Evolutionary conservation across 176 grass and related monocot genomes (phyloP).

Genomic region (Elymus sibiricus): DNA sequence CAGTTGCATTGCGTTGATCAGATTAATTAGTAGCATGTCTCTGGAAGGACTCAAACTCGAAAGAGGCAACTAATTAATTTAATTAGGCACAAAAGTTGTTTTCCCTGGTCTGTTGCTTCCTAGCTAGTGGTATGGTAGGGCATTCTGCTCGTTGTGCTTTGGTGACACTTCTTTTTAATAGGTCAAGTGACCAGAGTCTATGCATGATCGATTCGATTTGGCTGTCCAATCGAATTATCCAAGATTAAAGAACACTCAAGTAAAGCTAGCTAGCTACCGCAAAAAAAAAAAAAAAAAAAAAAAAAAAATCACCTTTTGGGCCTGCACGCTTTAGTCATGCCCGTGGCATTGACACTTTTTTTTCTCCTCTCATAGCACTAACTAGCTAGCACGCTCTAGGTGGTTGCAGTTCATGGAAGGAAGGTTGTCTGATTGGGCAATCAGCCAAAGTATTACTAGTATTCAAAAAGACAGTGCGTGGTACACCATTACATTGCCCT

Average conservation of each 20-base stretch:
- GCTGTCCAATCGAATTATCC: not conserved
- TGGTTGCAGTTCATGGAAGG: not conserved
- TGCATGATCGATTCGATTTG: not conserved
- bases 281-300: not conserved
- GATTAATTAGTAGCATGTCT: not conserved
- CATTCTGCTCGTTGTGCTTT: not conserved
- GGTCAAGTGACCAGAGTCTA: not conserved
- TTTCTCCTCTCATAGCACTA: not conserved
- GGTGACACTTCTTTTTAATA: not conserved
- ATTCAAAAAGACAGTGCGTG: not conserved
- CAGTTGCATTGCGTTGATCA: not conserved
- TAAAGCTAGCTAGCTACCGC: not conserved
- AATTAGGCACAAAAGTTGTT: not conserved
- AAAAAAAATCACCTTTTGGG: too few relatives aligned
- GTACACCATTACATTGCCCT: not conserved
- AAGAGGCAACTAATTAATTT: not conserved
- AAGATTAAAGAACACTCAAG: not conserved
- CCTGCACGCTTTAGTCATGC: not conserved
- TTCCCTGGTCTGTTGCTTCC: not conserved
- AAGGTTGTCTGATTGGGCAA: not conserved
- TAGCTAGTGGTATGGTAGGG: slow-evolving; percentile 15
- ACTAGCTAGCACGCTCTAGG: not conserved
- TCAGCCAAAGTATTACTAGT: not conserved
- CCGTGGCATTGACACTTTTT: not conserved
- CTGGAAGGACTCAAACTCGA: not conserved